Percentiles rank a stretch among this genome's conserved stretches.
Conservation (phyloP, 768 basidiomycete species). For the Dentipellis fragilis region DNA sequence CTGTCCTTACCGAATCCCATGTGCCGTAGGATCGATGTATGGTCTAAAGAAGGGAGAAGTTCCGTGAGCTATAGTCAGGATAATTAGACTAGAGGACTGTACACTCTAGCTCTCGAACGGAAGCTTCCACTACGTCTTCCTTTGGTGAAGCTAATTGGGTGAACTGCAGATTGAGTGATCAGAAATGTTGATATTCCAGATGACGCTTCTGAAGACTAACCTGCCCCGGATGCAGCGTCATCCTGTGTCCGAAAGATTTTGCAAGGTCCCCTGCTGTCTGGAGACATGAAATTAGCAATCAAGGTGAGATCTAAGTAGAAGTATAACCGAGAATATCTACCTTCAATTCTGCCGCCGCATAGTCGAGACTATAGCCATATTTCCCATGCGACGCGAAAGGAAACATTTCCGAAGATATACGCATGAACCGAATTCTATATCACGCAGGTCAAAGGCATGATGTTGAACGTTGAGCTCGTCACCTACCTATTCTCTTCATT, state of each 20-base stretch:
- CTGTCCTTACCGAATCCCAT: slow-evolving; percentile 79
- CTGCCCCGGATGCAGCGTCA: slow-evolving; percentile 87
- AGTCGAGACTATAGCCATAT: slow-evolving; percentile 76
- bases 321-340: slow-evolving; percentile 12
- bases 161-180: slow-evolving; percentile 24
- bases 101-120: slow-evolving; percentile 69
- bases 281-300: no score
- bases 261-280: slow-evolving; percentile 35
- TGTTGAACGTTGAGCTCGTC: slow-evolving; percentile 7
- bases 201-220: slow-evolving; percentile 1
- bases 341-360: slow-evolving; percentile 48
- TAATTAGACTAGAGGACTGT: slow-evolving; percentile 2
- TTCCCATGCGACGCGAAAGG: slow-evolving; percentile 79
- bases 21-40: slow-evolving; percentile 77
- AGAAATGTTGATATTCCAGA: neutral
- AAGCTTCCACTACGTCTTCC: slow-evolving; percentile 60
- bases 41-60: slow-evolving; percentile 31
- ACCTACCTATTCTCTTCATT: slow-evolving; percentile 69
- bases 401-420: slow-evolving; percentile 88
- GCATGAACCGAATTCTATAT: slow-evolving; percentile 68
- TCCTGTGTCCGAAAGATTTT: slow-evolving; percentile 40
- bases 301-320: no score
- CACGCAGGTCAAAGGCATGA: neutral
- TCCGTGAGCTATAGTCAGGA: neutral
- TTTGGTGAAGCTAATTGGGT: slow-evolving; percentile 77